These are phyloP conservation scores for Boletus tylopilopsis DNA, from an alignment of 768 basidiomycete genomes.

Conservation along the genomic window DNA sequence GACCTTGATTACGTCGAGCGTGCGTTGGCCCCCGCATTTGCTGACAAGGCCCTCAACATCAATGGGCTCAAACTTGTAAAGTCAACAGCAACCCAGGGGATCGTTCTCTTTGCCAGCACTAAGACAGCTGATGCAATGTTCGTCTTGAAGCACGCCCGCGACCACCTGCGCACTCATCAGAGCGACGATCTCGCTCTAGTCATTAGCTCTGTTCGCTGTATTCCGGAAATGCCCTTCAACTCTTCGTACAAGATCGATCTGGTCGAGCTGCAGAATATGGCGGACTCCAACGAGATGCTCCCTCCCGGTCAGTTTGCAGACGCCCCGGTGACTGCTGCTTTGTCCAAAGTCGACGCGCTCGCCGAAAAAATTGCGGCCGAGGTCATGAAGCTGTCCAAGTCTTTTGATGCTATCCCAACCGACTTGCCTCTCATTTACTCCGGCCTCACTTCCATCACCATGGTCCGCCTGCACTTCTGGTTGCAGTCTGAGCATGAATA, in stretches of 20 bases:
- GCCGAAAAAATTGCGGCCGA: slow-evolving; percentile 34
- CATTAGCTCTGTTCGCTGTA: slow-evolving; percentile 8
- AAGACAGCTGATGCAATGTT: slow-evolving; percentile 7
- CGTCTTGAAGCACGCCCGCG: slow-evolving; percentile 12
- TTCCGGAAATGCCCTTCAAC: slow-evolving; percentile 15
- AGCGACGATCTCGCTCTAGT: slow-evolving; percentile 7
- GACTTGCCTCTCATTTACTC: slow-evolving; percentile 32
- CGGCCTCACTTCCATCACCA: slow-evolving; percentile 29
- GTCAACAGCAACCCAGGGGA: slow-evolving; percentile 3
- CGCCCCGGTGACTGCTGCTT: slow-evolving; percentile 5
- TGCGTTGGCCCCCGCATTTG: slow-evolving; percentile 13
- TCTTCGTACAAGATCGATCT: slow-evolving; percentile 17
- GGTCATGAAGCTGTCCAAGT: slow-evolving; percentile 27
- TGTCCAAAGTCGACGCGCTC: slow-evolving; percentile 21
- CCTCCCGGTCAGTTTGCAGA: slow-evolving; percentile 5
- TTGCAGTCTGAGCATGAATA: slow-evolving; percentile 33
- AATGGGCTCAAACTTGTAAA: slow-evolving; percentile 12
- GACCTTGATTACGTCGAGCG: slow-evolving; percentile 17
- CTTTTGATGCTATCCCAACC: slow-evolving; percentile 22
- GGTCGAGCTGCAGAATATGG: slow-evolving; percentile 9
- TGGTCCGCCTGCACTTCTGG: slow-evolving; percentile 31
- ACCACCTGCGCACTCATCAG: slow-evolving; percentile 5
- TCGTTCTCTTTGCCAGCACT: slow-evolving; percentile 6
- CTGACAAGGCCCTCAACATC: slow-evolving; percentile 5
- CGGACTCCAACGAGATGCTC: slow-evolving; percentile 5